These are phyloP conservation scores for Clitopilus passeckerianus DNA, from an alignment of 768 basidiomycete species.

Conservation along the genomic window DNA sequence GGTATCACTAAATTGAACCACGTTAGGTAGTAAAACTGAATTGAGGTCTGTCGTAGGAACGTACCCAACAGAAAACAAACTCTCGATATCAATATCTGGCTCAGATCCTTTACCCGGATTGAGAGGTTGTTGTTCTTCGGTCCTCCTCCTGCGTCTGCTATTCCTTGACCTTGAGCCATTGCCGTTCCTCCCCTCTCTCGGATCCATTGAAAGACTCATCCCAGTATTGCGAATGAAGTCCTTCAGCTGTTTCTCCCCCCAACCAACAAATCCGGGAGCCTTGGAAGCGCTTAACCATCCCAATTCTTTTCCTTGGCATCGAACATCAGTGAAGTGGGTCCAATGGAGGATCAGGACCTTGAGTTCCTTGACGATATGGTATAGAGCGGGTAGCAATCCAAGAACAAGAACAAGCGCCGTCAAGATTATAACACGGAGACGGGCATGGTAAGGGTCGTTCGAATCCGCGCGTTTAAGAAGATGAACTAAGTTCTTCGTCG, in stretches of 20 bases:
- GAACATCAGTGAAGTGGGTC: slow-evolving; percentile 53
- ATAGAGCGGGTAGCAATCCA: slow-evolving; percentile 61
- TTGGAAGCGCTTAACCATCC: slow-evolving; percentile 63
- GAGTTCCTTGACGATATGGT: slow-evolving; percentile 62
- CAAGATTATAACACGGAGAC: slow-evolving; percentile 63
- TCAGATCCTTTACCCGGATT: slow-evolving; percentile 36
- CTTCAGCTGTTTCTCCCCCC: slow-evolving; percentile 73
- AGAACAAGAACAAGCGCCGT: slow-evolving; percentile 57
- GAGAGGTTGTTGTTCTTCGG: slow-evolving; percentile 38
- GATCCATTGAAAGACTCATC: slow-evolving; percentile 53
- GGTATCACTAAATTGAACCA: slow-evolving; percentile 50
- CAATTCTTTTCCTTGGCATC: slow-evolving; percentile 68
- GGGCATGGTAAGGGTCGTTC: slow-evolving; percentile 34
- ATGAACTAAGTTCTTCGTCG: slow-evolving; percentile 20
- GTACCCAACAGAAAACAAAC: slow-evolving; percentile 73
- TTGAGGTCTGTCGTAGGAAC: slow-evolving; percentile 12
- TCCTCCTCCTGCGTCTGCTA: slow-evolving; percentile 20
- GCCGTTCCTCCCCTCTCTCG: slow-evolving; percentile 20
- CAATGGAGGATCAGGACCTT: slow-evolving; percentile 49
- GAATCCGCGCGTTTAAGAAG: slow-evolving; percentile 27
- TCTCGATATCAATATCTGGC: slow-evolving; percentile 62
- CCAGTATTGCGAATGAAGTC: slow-evolving; percentile 63
- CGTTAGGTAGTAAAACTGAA: neutral
- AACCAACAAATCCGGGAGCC: slow-evolving; percentile 64
- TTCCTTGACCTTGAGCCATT: slow-evolving; percentile 22